Evolutionary conservation across 495 filamentous ascomycete species (phyloP).

Genomic region (Cetradonia linearis): DNA sequence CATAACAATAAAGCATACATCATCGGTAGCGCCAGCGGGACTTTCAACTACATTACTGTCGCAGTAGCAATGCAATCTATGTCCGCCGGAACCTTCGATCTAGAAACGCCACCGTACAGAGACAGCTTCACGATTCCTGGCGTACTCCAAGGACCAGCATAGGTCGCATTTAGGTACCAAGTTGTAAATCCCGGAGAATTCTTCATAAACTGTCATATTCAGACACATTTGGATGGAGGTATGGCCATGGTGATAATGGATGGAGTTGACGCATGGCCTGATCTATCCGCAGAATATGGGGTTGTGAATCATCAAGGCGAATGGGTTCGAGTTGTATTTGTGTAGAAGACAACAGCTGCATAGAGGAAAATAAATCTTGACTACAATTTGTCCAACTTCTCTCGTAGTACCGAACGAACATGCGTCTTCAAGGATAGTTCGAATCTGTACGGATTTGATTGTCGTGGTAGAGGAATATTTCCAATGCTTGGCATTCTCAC

Average conservation of each 20-base stretch:
- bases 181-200: constrained; percentile 49
- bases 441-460: no score
- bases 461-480: background rate
- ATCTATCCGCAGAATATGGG: constrained; percentile 5
- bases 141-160: constrained; percentile 29
- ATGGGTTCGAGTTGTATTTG: no score
- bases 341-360: no score
- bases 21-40: constrained; percentile 41
- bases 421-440: no score
- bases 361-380: no score
- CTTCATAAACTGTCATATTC: constrained; percentile 52
- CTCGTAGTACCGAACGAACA: no score
- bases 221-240: constrained; percentile 46
- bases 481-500: no score
- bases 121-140: constrained; percentile 39
- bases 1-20: constrained; percentile 51
- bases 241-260: constrained; percentile 48
- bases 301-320: background rate
- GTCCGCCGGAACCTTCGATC: constrained; percentile 42
- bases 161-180: constrained; percentile 48
- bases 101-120: constrained; percentile 41
- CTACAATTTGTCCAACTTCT: no score
- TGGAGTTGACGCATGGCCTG: constrained; percentile 47
- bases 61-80: constrained; percentile 39
- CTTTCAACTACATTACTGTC: constrained; percentile 42